These are phyloP conservation scores for Penicillium griseofulvum DNA, from an alignment of 2,329 filamentous ascomycete genomes.

Conservation along the genomic window DNA sequence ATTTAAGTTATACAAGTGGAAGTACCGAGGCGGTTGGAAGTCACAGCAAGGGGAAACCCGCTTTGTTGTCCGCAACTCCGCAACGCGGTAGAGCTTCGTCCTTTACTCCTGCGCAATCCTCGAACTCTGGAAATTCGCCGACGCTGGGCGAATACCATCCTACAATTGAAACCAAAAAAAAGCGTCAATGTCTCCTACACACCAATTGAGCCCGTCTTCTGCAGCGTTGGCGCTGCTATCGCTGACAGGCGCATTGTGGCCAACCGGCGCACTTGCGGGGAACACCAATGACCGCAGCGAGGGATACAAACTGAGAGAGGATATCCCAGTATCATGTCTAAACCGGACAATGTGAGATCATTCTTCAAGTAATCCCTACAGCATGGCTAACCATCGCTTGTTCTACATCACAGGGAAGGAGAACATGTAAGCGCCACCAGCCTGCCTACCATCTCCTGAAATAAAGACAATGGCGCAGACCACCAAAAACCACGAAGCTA, in stretches of 20 bases:
- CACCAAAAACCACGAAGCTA: not conserved
- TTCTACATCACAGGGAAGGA: slow-evolving; percentile 17
- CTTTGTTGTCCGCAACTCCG: slow-evolving; percentile 11
- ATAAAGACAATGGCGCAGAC: not conserved
- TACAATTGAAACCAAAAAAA: not conserved
- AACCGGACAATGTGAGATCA: slow-evolving; percentile 67
- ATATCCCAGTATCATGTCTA: slow-evolving; percentile 70
- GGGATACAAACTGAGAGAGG: slow-evolving; percentile 55
- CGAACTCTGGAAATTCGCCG: slow-evolving; percentile 12
- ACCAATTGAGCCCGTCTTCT: slow-evolving; percentile 7
- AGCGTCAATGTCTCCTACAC: slow-evolving; percentile 9
- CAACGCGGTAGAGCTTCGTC: slow-evolving; percentile 15
- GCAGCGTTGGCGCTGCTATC: slow-evolving; percentile 14
- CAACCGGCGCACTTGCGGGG: slow-evolving; percentile 25
- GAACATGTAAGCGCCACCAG: slow-evolving; percentile 24
- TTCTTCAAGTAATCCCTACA: not conserved
- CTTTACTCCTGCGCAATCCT: slow-evolving; percentile 15
- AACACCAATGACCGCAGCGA: slow-evolving; percentile 17
- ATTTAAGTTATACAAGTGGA: not conserved
- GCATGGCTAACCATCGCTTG: slow-evolving; percentile 5
- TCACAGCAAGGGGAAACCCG: not conserved
- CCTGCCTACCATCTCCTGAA: slow-evolving; percentile 8
- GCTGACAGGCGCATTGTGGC: slow-evolving; percentile 20
- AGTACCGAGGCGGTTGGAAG: not conserved
- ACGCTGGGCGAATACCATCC: slow-evolving; percentile 8